A percentile compares a stretch with the other conserved stretches of the same genome.
phyloP scores from a whole-genome alignment of 192 early-diverging fungal genomes.

The Coemansia sp. region DNA sequence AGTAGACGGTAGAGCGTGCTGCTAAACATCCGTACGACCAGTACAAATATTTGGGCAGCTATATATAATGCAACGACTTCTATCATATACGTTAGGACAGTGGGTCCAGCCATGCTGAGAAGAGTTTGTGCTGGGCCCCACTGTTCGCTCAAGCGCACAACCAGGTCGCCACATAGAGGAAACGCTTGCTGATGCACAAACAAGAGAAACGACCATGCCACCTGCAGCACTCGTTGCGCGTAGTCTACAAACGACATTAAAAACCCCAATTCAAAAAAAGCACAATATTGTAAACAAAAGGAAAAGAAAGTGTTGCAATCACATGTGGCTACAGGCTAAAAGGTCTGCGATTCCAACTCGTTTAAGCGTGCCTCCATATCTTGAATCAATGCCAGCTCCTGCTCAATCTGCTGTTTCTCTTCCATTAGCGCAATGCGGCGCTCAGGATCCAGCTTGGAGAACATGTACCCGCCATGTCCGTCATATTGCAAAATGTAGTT shows the following conservation, averaged over 20 bases:
- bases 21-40: slow-evolving; percentile 27
- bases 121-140: slow-evolving; percentile 30
- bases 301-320: background rate
- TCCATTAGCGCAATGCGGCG: slow-evolving; percentile 84
- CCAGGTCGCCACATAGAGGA: slow-evolving; percentile 24
- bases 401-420: slow-evolving; percentile 78
- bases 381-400: slow-evolving; percentile 34
- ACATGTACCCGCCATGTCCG: slow-evolving; percentile 94
- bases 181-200: slow-evolving; percentile 27
- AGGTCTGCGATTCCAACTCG: slow-evolving; percentile 28
- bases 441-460: slow-evolving; percentile 85
- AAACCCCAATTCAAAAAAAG: background rate
- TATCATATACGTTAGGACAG: slow-evolving; percentile 12
- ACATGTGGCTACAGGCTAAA: background rate
- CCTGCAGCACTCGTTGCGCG: slow-evolving; percentile 12
- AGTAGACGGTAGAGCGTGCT: slow-evolving; percentile 41
- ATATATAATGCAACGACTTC: slow-evolving; percentile 24
- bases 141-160: slow-evolving; percentile 17
- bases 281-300: slow-evolving; percentile 5
- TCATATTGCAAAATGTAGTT: slow-evolving; percentile 94
- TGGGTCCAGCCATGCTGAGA: slow-evolving; percentile 17
- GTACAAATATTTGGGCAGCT: slow-evolving; percentile 6
- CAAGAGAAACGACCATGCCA: slow-evolving; percentile 2
- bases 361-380: slow-evolving; percentile 41
- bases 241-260: slow-evolving; percentile 34